Base-by-base conservation (phyloP, 2,329 filamentous ascomycete species). In the Aspergillus melleus region DNA sequence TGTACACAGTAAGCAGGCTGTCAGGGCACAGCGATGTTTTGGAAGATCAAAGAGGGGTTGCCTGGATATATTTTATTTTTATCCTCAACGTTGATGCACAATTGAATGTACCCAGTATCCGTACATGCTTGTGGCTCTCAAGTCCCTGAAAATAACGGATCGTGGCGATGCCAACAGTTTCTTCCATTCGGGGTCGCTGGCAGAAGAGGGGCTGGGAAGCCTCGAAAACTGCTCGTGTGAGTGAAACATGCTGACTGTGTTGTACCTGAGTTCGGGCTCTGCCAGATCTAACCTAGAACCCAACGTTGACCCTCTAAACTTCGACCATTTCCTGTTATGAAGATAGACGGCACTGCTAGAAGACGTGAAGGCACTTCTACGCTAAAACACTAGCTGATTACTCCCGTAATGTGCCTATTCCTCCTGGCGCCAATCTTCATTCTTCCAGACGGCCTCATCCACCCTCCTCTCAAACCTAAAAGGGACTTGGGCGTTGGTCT, bases 361-460 rank as follows among this genome's bases (percentile, higher is more conserved):
- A 46, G 39, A 47, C 10, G 3, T 47, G 44, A 47, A 12, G 44
- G 44, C 44, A 9, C 12, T 47, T 47, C 16, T 19, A 47, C 44
- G 20, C 44, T 47, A 47, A 47, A 47, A 47, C n/a, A 24, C 44
- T 47, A 47, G 44, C 44, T 47, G 8, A 14, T 47, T 47, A 24
- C 55, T 58, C 57, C 59, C 59, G 56, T 63, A 59, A 19, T 49
- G 58, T 63, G 64, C 60, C 62, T 63, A 60, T 63, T 66, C 59
- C 62, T 66, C 61, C 61, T 59, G 61, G 59, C 57, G 61, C 61
- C 61, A 66, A 64, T 64, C 59, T 66, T 66, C 60, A 61, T 64
- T 59, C 60, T 63, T 65, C 61, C 61, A 65, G 53, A 29, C 8
- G 26, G 26, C 4, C 55, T 62, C 61, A 60, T 63, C 64, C 59